phyloP scores from a whole-genome alignment of 2,329 filamentous ascomycete genomes.

The Orbilia brochopaga region DNA sequence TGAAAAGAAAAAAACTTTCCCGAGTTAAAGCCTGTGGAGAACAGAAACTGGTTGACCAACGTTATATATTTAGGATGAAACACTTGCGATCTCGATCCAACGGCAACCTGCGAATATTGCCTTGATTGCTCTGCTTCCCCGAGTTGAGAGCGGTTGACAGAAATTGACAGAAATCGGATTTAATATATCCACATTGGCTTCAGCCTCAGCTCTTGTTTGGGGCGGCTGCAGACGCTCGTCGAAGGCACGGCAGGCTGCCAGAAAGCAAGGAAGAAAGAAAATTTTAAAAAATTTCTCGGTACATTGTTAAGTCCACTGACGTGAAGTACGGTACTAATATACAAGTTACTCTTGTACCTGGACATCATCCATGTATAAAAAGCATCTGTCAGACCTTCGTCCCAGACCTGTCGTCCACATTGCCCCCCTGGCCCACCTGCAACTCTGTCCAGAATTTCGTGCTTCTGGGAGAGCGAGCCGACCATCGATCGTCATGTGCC shows the following conservation, averaged over 20 bases:
- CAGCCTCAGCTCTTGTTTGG: neutral
- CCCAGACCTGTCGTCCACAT: neutral
- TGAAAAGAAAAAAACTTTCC: slow-evolving; percentile 2
- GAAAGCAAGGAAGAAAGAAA: neutral
- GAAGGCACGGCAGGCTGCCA: neutral
- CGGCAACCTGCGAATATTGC: neutral
- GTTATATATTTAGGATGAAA: slow-evolving; percentile 2
- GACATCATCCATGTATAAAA: neutral
- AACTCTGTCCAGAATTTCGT: slow-evolving; percentile 1
- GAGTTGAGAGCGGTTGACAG: neutral
- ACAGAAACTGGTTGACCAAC: neutral
- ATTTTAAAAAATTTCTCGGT: neutral
- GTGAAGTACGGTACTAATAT: no score
- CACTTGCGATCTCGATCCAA: neutral
- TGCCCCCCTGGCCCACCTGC: neutral
- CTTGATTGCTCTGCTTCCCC: neutral
- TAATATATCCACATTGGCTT: neutral
- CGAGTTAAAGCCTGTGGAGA: neutral
- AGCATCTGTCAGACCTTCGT: neutral
- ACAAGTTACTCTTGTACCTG: no score
- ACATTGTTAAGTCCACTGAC: slow-evolving; percentile 4
- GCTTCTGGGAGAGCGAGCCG: neutral
- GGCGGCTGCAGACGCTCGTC: neutral
- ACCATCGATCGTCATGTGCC: slow-evolving; percentile 27
- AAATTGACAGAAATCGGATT: neutral